phyloP scores from a whole-genome alignment of 352 stramenopile genomes.

The Halophytophthora batemanensis region DNA sequence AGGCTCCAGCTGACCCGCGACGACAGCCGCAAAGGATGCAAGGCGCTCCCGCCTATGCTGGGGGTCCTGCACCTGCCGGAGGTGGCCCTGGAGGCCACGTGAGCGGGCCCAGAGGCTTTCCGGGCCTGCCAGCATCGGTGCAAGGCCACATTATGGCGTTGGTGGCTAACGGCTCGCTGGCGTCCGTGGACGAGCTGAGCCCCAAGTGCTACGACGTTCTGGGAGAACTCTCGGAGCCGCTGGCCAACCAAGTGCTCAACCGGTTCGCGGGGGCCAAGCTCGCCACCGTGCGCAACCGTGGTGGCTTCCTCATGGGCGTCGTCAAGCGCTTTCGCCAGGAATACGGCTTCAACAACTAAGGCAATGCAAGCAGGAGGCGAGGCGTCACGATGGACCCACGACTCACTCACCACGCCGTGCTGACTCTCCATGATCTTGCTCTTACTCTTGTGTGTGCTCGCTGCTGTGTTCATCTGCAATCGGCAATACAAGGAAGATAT shows the following conservation, averaged over 20 bases:
- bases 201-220: conserved; percentile 84
- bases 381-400: neutral
- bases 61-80: neutral
- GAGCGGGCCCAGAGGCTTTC: conserved; percentile 23
- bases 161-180: conserved; percentile 46
- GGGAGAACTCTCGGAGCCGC: conserved; percentile 61
- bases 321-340: conserved; percentile 78
- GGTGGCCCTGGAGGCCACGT: conserved; percentile 1
- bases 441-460: too few relatives aligned
- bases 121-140: conserved; percentile 49
- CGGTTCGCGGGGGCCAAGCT: conserved; percentile 75
- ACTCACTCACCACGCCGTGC: too few relatives aligned
- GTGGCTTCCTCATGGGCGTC: conserved; percentile 78
- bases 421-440: too few relatives aligned
- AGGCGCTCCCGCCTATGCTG: conserved; percentile 13
- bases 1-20: conserved; percentile 22
- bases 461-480: too few relatives aligned
- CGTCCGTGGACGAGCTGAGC: conserved; percentile 68
- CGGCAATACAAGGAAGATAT: too few relatives aligned
- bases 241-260: conserved; percentile 74
- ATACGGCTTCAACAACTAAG: conserved; percentile 56
- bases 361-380: neutral
- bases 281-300: conserved; percentile 69
- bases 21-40: conserved; percentile 25
- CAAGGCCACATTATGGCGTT: conserved; percentile 69